Conservation (phyloP, 306 rosid genomes). For the Dryas alaskensis region DNA sequence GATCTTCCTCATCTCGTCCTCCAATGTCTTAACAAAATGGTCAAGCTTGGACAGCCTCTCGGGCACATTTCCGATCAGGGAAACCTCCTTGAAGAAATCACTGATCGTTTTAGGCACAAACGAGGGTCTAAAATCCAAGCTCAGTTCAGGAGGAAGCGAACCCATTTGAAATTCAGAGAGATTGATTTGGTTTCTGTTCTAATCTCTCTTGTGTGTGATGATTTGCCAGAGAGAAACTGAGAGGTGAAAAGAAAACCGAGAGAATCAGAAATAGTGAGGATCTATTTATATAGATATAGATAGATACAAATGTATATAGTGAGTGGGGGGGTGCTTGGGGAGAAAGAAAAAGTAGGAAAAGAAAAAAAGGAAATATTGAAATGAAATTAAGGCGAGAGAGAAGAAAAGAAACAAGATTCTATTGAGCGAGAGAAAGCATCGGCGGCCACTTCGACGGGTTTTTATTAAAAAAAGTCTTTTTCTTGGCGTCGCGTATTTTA, state of each 20-base stretch:
- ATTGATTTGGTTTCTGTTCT: neutral
- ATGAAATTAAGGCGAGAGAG: neutral
- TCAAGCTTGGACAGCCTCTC: constrained; percentile 47
- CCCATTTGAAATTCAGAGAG: constrained; percentile 45
- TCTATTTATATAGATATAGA: constrained; percentile 1
- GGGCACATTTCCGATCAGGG: constrained; percentile 30
- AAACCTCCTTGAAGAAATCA: constrained; percentile 57
- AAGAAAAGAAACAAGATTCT: constrained; percentile 11
- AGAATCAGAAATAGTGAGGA: constrained; percentile 13
- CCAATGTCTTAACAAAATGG: constrained; percentile 49
- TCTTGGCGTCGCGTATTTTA: constrained; percentile 75
- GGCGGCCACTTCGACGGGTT: constrained; percentile 29
- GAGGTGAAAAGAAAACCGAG: constrained; percentile 5
- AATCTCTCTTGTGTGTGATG: neutral
- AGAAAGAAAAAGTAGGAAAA: neutral
- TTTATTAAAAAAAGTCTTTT: constrained; percentile 30
- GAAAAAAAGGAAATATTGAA: neutral
- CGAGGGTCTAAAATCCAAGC: constrained; percentile 65
- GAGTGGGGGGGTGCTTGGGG: neutral
- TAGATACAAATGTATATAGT: constrained; percentile 10
- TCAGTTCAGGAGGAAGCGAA: constrained; percentile 72
- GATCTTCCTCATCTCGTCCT: constrained; percentile 82
- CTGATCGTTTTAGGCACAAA: constrained; percentile 68
- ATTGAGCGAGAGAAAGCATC: constrained; percentile 20
- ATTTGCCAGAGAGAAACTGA: neutral